Evolutionary conservation across 2,329 filamentous ascomycete species (phyloP).

Genomic region (Arthroderma uncinatum): DNA sequence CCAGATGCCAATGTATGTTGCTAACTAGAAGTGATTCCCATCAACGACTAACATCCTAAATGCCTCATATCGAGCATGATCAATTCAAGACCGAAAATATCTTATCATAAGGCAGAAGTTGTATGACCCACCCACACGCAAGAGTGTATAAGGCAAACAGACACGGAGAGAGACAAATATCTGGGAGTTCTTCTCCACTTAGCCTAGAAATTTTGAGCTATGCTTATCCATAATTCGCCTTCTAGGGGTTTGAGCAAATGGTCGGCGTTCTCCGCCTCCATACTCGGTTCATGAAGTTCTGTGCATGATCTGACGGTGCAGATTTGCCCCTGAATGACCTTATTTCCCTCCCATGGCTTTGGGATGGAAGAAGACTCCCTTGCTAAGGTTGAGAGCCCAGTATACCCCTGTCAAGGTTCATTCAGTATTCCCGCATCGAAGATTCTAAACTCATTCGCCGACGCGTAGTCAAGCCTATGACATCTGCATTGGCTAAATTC

Average conservation of each 20-base stretch:
- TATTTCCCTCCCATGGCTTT: neutral
- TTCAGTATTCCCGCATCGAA: neutral
- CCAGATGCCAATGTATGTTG: neutral
- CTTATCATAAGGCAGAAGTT: neutral
- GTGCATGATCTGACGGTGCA: neutral
- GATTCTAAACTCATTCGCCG: neutral
- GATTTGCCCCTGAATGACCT: neutral
- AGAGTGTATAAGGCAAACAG: neutral
- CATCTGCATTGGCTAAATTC: neutral
- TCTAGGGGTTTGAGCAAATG: neutral
- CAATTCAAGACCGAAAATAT: neutral
- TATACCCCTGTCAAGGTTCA: neutral
- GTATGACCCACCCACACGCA: neutral
- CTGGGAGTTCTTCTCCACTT: neutral
- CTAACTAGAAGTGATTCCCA: neutral
- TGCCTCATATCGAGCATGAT: neutral
- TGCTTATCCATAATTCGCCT: neutral
- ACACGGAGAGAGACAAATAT: neutral
- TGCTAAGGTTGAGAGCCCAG: slow-evolving; percentile 1
- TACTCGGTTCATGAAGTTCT: neutral
- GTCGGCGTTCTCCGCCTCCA: neutral
- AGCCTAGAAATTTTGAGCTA: no score
- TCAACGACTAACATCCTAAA: neutral
- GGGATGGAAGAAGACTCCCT: neutral
- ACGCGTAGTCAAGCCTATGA: neutral